These are phyloP conservation scores for Canna indica DNA, from an alignment of 176 grass and related monocot genomes.

Conservation along the genomic window DNA sequence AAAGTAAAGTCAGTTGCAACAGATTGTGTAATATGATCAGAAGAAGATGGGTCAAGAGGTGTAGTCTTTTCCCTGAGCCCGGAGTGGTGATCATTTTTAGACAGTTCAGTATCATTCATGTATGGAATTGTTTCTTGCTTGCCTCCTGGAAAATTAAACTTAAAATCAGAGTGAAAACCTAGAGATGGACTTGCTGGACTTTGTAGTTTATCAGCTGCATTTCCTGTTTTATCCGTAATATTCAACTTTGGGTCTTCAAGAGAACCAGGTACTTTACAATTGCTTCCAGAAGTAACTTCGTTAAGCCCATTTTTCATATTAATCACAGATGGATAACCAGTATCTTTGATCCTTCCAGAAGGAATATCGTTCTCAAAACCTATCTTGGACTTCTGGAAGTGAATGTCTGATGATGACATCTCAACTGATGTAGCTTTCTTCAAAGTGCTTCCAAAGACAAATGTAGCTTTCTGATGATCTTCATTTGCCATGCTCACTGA, in stretches of 20 bases:
- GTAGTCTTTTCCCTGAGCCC: background rate
- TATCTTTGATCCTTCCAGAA: constrained; percentile 19
- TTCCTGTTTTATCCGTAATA: constrained; percentile 25
- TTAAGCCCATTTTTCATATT: background rate
- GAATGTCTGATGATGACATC: constrained; percentile 2
- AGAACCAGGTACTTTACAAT: constrained; percentile 9
- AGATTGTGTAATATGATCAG: constrained; percentile 22
- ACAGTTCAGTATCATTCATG: constrained; percentile 19
- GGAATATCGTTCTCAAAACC: constrained; percentile 14
- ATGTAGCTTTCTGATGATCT: constrained; percentile 12
- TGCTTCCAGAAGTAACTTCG: constrained; percentile 31
- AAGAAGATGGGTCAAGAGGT: constrained; percentile 25
- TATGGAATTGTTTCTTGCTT: constrained; percentile 15
- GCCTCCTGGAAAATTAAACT: constrained; percentile 30
- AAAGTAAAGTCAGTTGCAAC: constrained; percentile 30
- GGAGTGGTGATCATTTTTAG: constrained; percentile 17
- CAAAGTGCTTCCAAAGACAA: constrained; percentile 44
- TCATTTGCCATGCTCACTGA: constrained; percentile 30
- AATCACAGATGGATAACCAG: background rate
- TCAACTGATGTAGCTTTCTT: constrained; percentile 35
- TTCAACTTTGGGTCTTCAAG: constrained; percentile 44
- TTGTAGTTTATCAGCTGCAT: constrained; percentile 2
- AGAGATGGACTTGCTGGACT: background rate
- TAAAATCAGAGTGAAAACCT: constrained; percentile 11
- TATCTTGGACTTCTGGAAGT: constrained; percentile 10